Base-by-base conservation (phyloP, 2,329 filamentous ascomycete species). In the Emericellopsis cladophorae region DNA sequence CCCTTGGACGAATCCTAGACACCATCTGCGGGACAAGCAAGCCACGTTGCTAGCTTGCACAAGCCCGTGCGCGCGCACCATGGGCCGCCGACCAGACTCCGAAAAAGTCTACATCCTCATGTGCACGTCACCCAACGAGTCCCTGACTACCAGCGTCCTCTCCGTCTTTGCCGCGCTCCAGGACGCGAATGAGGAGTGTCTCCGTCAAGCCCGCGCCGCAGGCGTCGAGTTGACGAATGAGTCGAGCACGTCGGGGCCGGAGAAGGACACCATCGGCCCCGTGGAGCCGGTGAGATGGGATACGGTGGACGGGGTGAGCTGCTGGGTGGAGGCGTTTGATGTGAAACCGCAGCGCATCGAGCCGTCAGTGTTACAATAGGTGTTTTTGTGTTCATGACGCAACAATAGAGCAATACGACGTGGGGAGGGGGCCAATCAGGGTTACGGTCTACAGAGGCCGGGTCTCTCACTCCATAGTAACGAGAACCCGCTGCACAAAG, bases 311-410 rank as follows among this genome's bases (percentile, higher is more conserved):
- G 60, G 60, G 5, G 47, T 49, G 34, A 46, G 55, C 9, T 60
- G 55, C 40, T 63, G 60, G 60, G 60, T 63, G 24, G 60, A 63
- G 52, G 44, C 48, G 32, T 60, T 63, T 40, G 45, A 42, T 12
- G 52, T 62, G 16, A 49, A 41, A 41, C 49, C 51, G 4, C 47
- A 44, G 31, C 42, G 44, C 29, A 38, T 52, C 2, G 4, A 9
- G 26, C 26, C 26, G 6, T 29, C 26, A 2, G 26, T 29, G 26
- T 7, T 9, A 12, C 9, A 9, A 12, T 29, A 29, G 26, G 6
- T 5, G 5, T 21, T 21, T 21, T 21, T 21, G 18, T 21, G 3
- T 5, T 21, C 5, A 21, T 21, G 18, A 21, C 18, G 18, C 5
- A 21, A 21, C 18, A 5, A 21, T 5, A 21, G 18, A 21, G 18